These are phyloP conservation scores for Pyricularia sp. DNA, from an alignment of 2,329 filamentous ascomycete genomes.

Conservation along the genomic window DNA sequence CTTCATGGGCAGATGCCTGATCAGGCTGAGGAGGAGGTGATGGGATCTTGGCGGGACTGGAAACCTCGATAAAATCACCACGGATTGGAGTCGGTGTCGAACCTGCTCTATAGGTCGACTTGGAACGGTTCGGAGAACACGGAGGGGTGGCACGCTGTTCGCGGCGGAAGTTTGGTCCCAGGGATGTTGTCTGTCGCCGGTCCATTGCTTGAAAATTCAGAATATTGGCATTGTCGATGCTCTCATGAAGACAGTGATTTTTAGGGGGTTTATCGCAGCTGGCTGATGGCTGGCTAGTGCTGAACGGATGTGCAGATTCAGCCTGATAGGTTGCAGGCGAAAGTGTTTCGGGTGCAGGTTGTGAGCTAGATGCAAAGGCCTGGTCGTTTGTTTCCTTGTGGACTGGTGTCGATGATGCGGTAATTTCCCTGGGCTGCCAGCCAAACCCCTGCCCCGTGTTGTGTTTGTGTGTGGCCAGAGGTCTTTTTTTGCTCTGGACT, in stretches of 20 bases:
- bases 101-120: not conserved
- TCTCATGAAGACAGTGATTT: not conserved
- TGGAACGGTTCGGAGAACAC: not conserved
- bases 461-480: not conserved
- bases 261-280: not conserved
- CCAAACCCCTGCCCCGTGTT: not conserved
- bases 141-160: not conserved
- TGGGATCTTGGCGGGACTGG: constrained; percentile 16
- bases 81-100: constrained; percentile 14
- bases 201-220: not conserved
- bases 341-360: not conserved
- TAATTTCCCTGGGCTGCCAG: too few relatives aligned
- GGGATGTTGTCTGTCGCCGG: not conserved
- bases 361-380: not conserved
- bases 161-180: not conserved
- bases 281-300: not conserved
- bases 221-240: not conserved
- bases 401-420: too few relatives aligned
- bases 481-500: not conserved
- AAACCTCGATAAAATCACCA: constrained; percentile 27
- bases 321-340: not conserved
- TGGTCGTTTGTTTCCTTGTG: not conserved
- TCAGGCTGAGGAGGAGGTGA: constrained; percentile 25
- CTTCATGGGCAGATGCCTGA: constrained; percentile 20
- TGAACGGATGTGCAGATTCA: not conserved